These are phyloP conservation scores for Hibiscus syriacus DNA, from an alignment of 345 rosid genomes.

Conservation along the genomic window DNA sequence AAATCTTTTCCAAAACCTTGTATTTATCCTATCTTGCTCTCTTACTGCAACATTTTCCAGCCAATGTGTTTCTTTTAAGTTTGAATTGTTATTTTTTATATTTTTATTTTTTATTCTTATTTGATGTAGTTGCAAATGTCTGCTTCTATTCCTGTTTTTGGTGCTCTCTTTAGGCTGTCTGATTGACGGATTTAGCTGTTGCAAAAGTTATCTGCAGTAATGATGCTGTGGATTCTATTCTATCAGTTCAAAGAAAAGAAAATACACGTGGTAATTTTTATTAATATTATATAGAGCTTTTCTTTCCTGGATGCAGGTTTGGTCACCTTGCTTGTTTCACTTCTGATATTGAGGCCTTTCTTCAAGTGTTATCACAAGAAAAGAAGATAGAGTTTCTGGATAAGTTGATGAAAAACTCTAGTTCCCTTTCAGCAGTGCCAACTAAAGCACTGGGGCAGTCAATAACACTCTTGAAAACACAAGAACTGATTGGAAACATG, in stretches of 20 bases:
- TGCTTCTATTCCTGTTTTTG: neutral
- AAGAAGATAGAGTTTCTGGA: conserved; percentile 49
- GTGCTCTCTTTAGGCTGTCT: neutral
- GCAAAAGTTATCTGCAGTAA: neutral
- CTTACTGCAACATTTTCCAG: neutral
- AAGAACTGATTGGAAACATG: conserved; percentile 55
- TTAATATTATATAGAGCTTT: conserved; percentile 10
- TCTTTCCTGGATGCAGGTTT: conserved; percentile 48
- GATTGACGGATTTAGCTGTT: neutral
- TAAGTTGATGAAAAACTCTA: conserved; percentile 38
- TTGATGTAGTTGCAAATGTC: neutral
- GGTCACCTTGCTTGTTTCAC: conserved; percentile 90
- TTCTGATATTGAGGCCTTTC: conserved; percentile 65
- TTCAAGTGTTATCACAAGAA: conserved; percentile 58
- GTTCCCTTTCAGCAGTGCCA: conserved; percentile 29
- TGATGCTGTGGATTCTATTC: neutral
- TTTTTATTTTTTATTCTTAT: neutral
- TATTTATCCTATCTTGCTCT: neutral
- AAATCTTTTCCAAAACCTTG: neutral
- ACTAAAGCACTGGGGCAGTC: conserved; percentile 70
- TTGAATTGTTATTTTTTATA: neutral
- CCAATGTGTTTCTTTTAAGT: conserved; percentile 1
- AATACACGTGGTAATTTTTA: neutral
- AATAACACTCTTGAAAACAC: conserved; percentile 54
- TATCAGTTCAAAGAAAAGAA: neutral